Evolutionary conservation across 73 alveolate genomes (phyloP).

Genomic region (Diophrys sp.): DNA sequence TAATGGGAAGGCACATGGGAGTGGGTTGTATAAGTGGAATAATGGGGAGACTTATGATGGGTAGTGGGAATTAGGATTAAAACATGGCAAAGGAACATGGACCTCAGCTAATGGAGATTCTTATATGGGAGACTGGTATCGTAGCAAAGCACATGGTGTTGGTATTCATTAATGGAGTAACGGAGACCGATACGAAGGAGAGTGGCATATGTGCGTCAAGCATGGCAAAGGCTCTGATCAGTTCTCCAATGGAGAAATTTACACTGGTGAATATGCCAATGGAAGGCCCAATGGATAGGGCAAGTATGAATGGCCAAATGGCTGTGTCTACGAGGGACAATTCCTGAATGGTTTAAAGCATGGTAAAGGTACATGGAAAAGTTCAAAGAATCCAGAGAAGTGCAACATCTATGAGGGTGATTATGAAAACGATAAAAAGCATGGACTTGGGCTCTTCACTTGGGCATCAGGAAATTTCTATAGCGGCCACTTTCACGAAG

Average conservation of each 20-base stretch:
- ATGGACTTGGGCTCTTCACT: conserved; percentile 10
- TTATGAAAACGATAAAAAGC: conserved; percentile 10
- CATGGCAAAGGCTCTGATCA: conserved; percentile 23
- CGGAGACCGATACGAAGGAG: conserved; percentile 25
- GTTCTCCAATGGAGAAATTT: conserved; percentile 12
- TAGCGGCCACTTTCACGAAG: conserved; percentile 13
- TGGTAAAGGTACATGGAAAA: conserved; percentile 18
- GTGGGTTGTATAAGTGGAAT: conserved; percentile 60
- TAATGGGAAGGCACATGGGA: conserved; percentile 90
- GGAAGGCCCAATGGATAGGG: conserved; percentile 25
- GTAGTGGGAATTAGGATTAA: conserved; percentile 37
- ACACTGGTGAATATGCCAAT: conserved; percentile 14
- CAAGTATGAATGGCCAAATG: conserved; percentile 10
- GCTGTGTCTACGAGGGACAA: conserved; percentile 23
- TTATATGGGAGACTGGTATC: conserved; percentile 40
- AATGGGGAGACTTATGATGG: conserved; percentile 55
- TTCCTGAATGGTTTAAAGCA: conserved; percentile 21
- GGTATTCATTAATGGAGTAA: conserved; percentile 27
- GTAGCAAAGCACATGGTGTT: conserved; percentile 31
- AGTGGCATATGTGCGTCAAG: conserved; percentile 16
- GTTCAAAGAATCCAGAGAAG: background rate
- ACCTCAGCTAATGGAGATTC: conserved; percentile 34
- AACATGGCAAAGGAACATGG: conserved; percentile 46
- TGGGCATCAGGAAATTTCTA: conserved; percentile 24
- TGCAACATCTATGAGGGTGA: conserved; percentile 17